Evolutionary conservation across 768 basidiomycete species (phyloP), one percentile per base, ranked within the genome.

Genomic region (Crepidotus variabilis): DNA sequence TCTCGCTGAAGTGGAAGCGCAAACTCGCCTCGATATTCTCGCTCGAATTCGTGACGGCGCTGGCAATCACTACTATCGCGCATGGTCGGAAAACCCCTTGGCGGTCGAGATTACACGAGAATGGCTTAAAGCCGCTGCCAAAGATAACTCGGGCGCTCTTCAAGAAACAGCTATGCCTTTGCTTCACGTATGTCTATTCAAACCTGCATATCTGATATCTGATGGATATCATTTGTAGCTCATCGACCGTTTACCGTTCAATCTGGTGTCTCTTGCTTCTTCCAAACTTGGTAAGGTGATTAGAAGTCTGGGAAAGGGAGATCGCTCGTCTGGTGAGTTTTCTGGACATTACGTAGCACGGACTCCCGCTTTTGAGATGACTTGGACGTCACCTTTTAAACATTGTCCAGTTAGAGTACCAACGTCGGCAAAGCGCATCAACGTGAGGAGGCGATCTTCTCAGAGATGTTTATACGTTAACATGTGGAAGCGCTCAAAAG

Each of bases 101-200:
- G 92, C 90, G 16, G 85, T 93, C 75, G 88, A 89, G 57, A 78
- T 92, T 34, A 83, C 88, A 45, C 80, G 88, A 50, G 88, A 90
- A 61, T 94, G 92, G 92, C 72, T 94, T 57, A 90, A 86, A 72
- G 77, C 86, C 1, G 88, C 82, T 21, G 81, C 83, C 56, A 76
- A 78, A 24, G 80, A 77, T 48, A 83, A 82, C 58, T 74, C 67
- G 55, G 84, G 86, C 54, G 72, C 78, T 58, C 67, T 86, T 56
- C 78, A 82, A 51, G 87, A 91, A 67, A 92, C 89, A 5, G 83
- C 87, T 55, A 94, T 92, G 92, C 91, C 91, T 32, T 75, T 93
- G 62, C 75, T 94, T 51, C 90, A 92, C 73, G 92, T 93, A 73
- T 77, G 91, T 83, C 51, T 53, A 62, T 48, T 36, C 36, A 33